Evolutionary conservation across 768 basidiomycete genomes (phyloP).

Genomic region (Psilocybe azurescens): DNA sequence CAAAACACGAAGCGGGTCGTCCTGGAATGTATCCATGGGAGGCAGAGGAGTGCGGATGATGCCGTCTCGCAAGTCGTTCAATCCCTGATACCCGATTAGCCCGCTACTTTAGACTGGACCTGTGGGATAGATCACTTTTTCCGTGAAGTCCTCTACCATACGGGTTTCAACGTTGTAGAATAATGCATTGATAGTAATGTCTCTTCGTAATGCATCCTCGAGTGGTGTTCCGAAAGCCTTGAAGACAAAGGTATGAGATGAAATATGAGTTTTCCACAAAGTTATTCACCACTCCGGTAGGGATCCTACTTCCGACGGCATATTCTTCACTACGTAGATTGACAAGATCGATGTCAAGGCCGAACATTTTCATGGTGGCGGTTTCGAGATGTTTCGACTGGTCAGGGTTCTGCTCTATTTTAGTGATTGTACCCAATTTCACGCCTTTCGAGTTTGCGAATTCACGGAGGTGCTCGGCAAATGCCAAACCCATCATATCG

Average conservation of each 20-base stretch:
- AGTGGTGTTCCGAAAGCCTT: slow-evolving; percentile 92
- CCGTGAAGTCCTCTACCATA: slow-evolving; percentile 85
- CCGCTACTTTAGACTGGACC: slow-evolving; percentile 5
- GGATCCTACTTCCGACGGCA: slow-evolving; percentile 86
- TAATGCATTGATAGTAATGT: slow-evolving; percentile 93
- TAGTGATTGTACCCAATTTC: slow-evolving; percentile 66
- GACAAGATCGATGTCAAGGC: slow-evolving; percentile 89
- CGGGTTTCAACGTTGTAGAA: slow-evolving; percentile 95
- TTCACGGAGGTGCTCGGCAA: slow-evolving; percentile 78
- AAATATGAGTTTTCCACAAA: background rate
- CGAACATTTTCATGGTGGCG: slow-evolving; percentile 81
- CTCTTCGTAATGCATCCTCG: slow-evolving; percentile 89
- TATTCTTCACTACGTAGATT: slow-evolving; percentile 95
- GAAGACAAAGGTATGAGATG: background rate
- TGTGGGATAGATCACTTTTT: slow-evolving; percentile 52
- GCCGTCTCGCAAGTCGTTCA: slow-evolving; percentile 81
- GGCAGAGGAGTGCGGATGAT: slow-evolving; percentile 89
- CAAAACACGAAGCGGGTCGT: slow-evolving; percentile 93
- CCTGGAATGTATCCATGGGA: slow-evolving; percentile 86
- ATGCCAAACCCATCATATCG: slow-evolving; percentile 88
- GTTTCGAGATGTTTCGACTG: slow-evolving; percentile 99
- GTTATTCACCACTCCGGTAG: slow-evolving; percentile 76
- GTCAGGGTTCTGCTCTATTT: slow-evolving; percentile 92
- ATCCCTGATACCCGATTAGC: slow-evolving; percentile 56
- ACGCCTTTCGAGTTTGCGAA: slow-evolving; percentile 61